These are phyloP conservation scores for Hygrocybe coccinea DNA, from an alignment of 768 basidiomycete genomes.

Conservation along the genomic window DNA sequence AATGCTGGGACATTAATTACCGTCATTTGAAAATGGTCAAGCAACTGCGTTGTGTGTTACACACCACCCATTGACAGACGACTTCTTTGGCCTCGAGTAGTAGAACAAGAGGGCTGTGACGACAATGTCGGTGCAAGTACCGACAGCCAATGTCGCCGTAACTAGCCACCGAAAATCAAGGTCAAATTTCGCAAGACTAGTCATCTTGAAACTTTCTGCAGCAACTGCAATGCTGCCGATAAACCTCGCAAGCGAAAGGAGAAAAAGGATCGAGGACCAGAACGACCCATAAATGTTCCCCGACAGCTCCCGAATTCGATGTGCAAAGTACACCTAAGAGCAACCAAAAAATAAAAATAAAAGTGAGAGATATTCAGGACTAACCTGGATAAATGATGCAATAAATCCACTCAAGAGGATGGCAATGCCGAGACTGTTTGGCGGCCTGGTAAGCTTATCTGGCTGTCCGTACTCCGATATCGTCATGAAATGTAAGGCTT, in stretches of 20 bases:
- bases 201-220: background rate
- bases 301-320: background rate
- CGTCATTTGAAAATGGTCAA: too few species aligned
- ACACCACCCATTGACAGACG: background rate
- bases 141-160: slow-evolving; percentile 1
- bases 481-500: slow-evolving; percentile 28
- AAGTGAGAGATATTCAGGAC: slow-evolving; percentile 30
- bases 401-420: slow-evolving; percentile 27
- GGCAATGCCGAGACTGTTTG: slow-evolving; percentile 16
- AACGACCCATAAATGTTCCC: slow-evolving; percentile 15
- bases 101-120: background rate
- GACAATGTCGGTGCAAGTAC: slow-evolving; percentile 6
- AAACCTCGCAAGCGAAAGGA: background rate
- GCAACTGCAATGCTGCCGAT: background rate
- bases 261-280: slow-evolving; percentile 23
- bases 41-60: background rate
- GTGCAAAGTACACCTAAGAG: slow-evolving; percentile 10
- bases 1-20: background rate
- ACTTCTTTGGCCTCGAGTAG: background rate
- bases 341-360: slow-evolving; percentile 26
- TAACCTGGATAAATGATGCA: slow-evolving; percentile 26
- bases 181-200: background rate
- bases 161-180: slow-evolving; percentile 6
- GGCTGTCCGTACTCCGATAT: slow-evolving; percentile 23
- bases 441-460: slow-evolving; percentile 17